These are phyloP conservation scores for Sclerotinia minor DNA, from an alignment of 2,329 filamentous ascomycete genomes.

Conservation along the genomic window DNA sequence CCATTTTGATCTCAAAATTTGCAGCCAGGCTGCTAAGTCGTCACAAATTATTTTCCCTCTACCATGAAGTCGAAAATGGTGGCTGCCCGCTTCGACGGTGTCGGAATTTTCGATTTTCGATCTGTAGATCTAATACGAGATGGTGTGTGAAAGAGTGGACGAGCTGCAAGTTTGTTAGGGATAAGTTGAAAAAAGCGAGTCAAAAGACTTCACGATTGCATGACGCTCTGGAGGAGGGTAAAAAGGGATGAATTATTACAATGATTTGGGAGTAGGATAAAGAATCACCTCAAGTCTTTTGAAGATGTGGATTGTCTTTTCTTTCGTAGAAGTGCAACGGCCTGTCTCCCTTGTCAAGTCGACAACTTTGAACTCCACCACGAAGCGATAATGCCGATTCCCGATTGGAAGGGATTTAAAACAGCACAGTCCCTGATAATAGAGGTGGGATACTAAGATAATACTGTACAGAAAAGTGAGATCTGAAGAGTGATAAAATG, in stretches of 20 bases:
- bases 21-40: constrained; percentile 35
- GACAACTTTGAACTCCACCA: constrained; percentile 24
- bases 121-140: constrained; percentile 16
- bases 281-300: constrained; percentile 10
- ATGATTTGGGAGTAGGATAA: not conserved
- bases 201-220: constrained; percentile 19
- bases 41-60: constrained; percentile 26
- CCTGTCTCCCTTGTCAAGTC: constrained; percentile 23
- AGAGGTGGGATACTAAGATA: constrained; percentile 4
- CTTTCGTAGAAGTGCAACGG: constrained; percentile 17
- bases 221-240: constrained; percentile 7
- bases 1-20: constrained; percentile 34
- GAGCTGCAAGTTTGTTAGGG: constrained; percentile 24
- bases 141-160: constrained; percentile 10
- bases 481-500: not conserved
- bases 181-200: constrained; percentile 18
- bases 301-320: constrained; percentile 22
- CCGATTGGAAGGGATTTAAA: constrained; percentile 25
- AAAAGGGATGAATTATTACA: not conserved
- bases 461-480: not conserved
- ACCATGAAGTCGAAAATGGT: constrained; percentile 30
- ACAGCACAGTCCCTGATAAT: constrained; percentile 17
- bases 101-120: constrained; percentile 19
- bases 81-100: constrained; percentile 14
- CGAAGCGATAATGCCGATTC: constrained; percentile 27